Evolutionary conservation across 1,284 basidiomycete genomes (phyloP), one percentile per base, ranked within the genome.

Genomic region (Boletus holoroseus): DNA sequence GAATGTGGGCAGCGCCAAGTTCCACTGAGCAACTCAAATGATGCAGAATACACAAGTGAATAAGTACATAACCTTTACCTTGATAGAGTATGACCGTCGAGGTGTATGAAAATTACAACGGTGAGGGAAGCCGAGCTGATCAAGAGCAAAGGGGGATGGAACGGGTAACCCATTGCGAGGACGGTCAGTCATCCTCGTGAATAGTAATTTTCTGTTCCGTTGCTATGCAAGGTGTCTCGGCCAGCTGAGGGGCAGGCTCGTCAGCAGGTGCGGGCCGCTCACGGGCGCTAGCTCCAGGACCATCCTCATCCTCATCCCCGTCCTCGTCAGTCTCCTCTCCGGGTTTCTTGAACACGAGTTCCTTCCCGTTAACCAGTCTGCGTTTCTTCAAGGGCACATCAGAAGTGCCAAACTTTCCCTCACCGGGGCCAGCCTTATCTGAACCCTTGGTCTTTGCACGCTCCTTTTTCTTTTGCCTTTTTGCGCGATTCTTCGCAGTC

Each of bases 401-500:
- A 20, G 60, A 55, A 26, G 54, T 61, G 31, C 57, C 53, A 20
- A 58, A 44, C 12, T 51, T 43, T 46, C 58, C 62, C 52, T 59
- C 64, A 38, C 54, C 44, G 6, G 53, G 55, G 15, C 59, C 61
- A n/a, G 58, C 41, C 31, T 66, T 68, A 35, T 66, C 66, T 16
- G 45, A 55, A 3, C 55, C 18, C 60, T 77, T 79, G 5, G 55
- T 64, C 62, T 81, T 83, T 62, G 73, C 72, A 42, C 75, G 77
- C 57, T 77, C 83, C 67, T 94, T 97, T 76, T 91, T 91, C 76
- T 94, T 94, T 68, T 85, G 87, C 44, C 94, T 74, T 67, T 89
- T 94, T 9, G 89, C 87, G 15, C 94, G 79, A 66, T 96, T 96
- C 73, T 93, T 96, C 12, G 90, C 84, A 0, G 94, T 95, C 73